Percentiles rank a stretch among this genome's conserved stretches.
Conservation (phyloP, 257 asterid genomes). For the Primulina tabacum region DNA sequence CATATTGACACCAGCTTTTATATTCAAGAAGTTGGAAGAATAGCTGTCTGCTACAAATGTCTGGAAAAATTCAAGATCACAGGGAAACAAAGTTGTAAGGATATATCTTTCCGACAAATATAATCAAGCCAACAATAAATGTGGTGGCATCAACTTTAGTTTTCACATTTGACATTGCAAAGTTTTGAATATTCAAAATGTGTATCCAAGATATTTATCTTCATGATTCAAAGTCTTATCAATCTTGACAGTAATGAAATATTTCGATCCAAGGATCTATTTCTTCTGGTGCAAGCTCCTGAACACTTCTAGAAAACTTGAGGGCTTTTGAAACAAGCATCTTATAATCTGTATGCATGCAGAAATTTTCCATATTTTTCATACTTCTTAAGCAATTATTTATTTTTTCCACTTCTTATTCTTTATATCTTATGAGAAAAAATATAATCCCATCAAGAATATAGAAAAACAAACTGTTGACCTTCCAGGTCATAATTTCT, state of each 20-base stretch:
- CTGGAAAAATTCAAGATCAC: not conserved
- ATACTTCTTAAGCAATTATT: too few species aligned
- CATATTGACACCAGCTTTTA: not conserved
- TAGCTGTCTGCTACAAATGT: not conserved
- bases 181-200: not conserved
- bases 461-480: not conserved
- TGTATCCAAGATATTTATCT: not conserved
- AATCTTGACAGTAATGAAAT: not conserved
- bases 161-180: not conserved
- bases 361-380: too few species aligned
- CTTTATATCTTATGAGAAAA: too few species aligned
- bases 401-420: not conserved
- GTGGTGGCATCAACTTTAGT: not conserved
- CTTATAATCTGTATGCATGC: not conserved
- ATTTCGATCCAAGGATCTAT: not conserved
- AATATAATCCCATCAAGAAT: not conserved
- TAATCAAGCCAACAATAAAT: not conserved
- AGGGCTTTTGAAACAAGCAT: not conserved
- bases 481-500: not conserved
- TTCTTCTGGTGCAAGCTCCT: not conserved
- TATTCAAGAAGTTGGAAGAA: not conserved
- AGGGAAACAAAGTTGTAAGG: not conserved
- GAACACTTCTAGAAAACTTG: not conserved
- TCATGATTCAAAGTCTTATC: not conserved
- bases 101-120: too few species aligned